Evolutionary conservation across 2,329 filamentous ascomycete species (phyloP).

Genomic region (Thielaviopsis populi): DNA sequence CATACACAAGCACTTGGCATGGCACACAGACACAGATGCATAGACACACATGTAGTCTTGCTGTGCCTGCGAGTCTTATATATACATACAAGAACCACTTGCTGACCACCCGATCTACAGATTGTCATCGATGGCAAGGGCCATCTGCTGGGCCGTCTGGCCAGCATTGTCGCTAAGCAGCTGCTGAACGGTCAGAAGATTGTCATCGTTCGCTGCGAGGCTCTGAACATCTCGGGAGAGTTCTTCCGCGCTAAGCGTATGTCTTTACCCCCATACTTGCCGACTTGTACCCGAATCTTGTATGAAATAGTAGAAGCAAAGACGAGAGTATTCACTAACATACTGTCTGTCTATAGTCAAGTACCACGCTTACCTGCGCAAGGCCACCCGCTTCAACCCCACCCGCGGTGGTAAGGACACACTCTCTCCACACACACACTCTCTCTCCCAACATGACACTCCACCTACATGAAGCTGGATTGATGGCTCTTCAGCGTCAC

Average conservation of each 20-base stretch:
- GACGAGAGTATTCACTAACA: constrained; percentile 6
- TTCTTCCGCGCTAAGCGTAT: constrained; percentile 99
- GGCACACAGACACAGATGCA: background rate
- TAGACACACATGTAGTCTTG: background rate
- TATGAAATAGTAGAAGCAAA: background rate
- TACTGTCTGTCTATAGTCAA: constrained; percentile 55
- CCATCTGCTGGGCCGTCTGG: constrained; percentile 97
- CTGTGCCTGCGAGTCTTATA: background rate
- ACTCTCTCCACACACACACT: too few relatives aligned
- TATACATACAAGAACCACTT: background rate
- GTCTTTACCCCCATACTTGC: constrained; percentile 31
- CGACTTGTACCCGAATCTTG: background rate
- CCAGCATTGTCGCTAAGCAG: constrained; percentile 97
- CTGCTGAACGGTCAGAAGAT: constrained; percentile 99
- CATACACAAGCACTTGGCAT: background rate
- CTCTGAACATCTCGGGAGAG: constrained; percentile 99
- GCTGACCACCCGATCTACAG: constrained; percentile 33
- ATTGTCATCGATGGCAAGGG: constrained; percentile 99
- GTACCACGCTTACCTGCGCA: constrained; percentile 99
- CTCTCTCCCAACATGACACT: constrained; percentile 1
- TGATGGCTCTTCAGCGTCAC: background rate
- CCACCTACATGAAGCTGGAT: background rate
- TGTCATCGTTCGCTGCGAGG: constrained; percentile 95
- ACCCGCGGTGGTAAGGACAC: constrained; percentile 75
- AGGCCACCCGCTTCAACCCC: constrained; percentile 99